These are phyloP conservation scores for Candida orba DNA, from an alignment of 805 yeast species.

Conservation along the genomic window DNA sequence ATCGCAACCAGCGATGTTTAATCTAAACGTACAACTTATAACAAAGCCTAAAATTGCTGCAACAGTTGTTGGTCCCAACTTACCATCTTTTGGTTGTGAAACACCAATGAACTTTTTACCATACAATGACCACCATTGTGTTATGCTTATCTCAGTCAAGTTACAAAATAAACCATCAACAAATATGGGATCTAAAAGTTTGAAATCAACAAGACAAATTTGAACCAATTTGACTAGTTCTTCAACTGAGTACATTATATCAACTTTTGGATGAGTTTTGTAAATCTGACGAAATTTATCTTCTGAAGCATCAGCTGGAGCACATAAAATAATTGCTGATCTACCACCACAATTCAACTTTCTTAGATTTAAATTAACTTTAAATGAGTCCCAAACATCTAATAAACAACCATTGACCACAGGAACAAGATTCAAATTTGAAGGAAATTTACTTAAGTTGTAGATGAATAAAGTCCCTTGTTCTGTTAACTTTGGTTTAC, in stretches of 20 bases:
- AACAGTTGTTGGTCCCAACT: constrained; percentile 59
- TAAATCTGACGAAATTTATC: constrained; percentile 77
- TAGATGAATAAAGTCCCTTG: constrained; percentile 68
- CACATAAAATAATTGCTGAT: constrained; percentile 62
- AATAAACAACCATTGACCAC: constrained; percentile 50
- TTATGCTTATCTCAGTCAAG: constrained; percentile 63
- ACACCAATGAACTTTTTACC: constrained; percentile 42
- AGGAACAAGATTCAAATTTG: constrained; percentile 63
- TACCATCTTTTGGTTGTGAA: constrained; percentile 39
- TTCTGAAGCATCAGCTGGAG: constrained; percentile 68
- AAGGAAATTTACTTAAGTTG: constrained; percentile 73
- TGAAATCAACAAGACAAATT: constrained; percentile 70
- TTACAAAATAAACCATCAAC: constrained; percentile 85
- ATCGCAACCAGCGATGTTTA: constrained; percentile 54
- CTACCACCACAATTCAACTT: constrained; percentile 81
- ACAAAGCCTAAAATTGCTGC: constrained; percentile 77
- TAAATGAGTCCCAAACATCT: constrained; percentile 46
- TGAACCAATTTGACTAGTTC: constrained; percentile 75
- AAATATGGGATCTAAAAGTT: constrained; percentile 54
- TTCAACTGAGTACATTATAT: constrained; percentile 20
- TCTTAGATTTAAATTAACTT: constrained; percentile 69
- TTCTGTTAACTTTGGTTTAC: constrained; percentile 59
- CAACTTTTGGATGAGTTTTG: constrained; percentile 39
- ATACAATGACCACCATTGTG: constrained; percentile 74
- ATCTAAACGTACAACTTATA: constrained; percentile 54